These are phyloP conservation scores for Amphirosellinia nigrospora DNA, from an alignment of 495 filamentous ascomycete species.

Conservation along the genomic window DNA sequence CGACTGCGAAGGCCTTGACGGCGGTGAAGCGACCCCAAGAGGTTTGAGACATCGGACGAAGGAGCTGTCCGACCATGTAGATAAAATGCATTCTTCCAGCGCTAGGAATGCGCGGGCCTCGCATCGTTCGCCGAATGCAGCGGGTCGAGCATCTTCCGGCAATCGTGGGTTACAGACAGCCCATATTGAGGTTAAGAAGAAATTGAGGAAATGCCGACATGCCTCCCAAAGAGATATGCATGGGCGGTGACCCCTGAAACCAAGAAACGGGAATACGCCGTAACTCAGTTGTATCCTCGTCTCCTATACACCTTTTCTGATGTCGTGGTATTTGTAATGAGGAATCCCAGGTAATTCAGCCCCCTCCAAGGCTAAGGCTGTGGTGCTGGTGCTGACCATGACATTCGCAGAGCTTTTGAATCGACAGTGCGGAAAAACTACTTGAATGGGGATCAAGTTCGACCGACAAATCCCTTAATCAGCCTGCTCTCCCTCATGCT, in stretches of 20 bases:
- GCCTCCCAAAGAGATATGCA: not conserved
- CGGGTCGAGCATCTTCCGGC: too few species aligned
- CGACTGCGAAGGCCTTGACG: not conserved
- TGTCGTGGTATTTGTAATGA: not conserved
- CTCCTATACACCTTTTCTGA: not conserved
- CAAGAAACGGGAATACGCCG: not conserved
- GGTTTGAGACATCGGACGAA: not conserved
- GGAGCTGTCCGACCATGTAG: too few species aligned
- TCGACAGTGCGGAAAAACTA: not conserved
- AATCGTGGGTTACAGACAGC: too few species aligned
- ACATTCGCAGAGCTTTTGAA: too few species aligned
- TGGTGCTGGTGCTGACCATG: too few species aligned
- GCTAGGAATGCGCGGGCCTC: too few species aligned
- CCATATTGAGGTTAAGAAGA: too few species aligned
- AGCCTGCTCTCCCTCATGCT: not conserved
- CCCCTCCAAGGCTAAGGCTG: too few species aligned
- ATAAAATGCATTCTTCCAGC: too few species aligned
- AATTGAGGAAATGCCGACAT: too few species aligned
- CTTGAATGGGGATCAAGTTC: not conserved
- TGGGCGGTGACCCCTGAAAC: not conserved
- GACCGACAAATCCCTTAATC: not conserved
- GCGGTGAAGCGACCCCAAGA: not conserved
- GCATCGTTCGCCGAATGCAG: too few species aligned
- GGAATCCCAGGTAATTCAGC: not conserved
- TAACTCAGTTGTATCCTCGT: not conserved